A percentile compares a stretch with the other conserved stretches of the same genome.
These are phyloP conservation scores for Paramyrothecium roridum DNA, from an alignment of 2,329 filamentous ascomycete species.

Conservation along the genomic window DNA sequence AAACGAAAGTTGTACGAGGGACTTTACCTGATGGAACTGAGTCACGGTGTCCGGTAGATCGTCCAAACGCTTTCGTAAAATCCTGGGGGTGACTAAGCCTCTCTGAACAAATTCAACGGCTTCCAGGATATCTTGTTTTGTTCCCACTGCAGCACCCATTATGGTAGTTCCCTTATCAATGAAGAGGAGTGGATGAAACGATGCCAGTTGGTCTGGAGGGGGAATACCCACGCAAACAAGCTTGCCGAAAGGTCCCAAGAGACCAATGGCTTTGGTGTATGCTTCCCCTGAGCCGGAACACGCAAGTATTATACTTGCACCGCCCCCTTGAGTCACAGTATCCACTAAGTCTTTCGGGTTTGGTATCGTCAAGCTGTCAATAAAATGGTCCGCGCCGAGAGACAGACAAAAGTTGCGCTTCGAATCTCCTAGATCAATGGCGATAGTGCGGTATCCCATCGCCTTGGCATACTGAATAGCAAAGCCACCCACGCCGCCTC, in stretches of 20 bases:
- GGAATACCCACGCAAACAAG: conserved; percentile 36
- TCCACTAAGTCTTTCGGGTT: conserved; percentile 11
- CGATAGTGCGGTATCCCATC: conserved; percentile 38
- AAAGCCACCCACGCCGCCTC: conserved; percentile 35
- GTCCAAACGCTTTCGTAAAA: not conserved
- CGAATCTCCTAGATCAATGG: conserved; percentile 29
- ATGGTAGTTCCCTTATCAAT: conserved; percentile 31
- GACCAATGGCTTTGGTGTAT: conserved; percentile 28
- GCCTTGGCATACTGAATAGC: conserved; percentile 35
- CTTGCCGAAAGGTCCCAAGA: conserved; percentile 27
- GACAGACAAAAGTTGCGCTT: conserved; percentile 24
- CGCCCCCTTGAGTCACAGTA: conserved; percentile 10
- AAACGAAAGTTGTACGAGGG: too few species aligned
- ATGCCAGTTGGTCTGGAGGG: conserved; percentile 17
- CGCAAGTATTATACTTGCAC: conserved; percentile 22
- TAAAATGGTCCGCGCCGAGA: conserved; percentile 32
- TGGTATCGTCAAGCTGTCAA: conserved; percentile 21
- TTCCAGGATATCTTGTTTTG: conserved; percentile 32
- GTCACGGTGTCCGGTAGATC: too few species aligned
- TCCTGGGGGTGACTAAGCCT: conserved; percentile 10
- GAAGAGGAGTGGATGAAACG: conserved; percentile 29
- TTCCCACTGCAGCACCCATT: conserved; percentile 31
- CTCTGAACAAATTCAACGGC: conserved; percentile 35
- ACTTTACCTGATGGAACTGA: too few species aligned
- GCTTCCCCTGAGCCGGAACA: conserved; percentile 18